Conservation (phyloP, 768 basidiomycete species). For the Myochromella boudieri region DNA sequence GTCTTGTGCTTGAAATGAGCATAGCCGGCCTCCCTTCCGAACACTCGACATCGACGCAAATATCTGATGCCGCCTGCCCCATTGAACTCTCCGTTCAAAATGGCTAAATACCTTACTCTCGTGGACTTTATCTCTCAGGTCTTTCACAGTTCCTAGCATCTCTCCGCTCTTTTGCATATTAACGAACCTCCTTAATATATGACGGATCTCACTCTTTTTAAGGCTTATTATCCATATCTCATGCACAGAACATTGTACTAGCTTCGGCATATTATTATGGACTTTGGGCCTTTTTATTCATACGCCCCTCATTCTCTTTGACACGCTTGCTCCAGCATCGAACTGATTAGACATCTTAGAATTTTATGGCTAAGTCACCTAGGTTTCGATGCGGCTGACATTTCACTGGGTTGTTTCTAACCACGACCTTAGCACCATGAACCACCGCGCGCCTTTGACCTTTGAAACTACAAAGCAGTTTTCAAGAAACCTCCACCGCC, state of each 20-base stretch:
- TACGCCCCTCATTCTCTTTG: too few species aligned
- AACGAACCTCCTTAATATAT: conserved; percentile 16
- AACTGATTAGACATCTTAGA: not conserved
- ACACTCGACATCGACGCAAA: conserved; percentile 51
- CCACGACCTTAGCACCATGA: conserved; percentile 1
- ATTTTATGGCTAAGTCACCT: not conserved
- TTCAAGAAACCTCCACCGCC: conserved; percentile 12
- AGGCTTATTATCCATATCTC: conserved; percentile 2
- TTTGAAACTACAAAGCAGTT: not conserved
- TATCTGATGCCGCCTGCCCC: conserved; percentile 66
- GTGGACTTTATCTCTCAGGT: conserved; percentile 6
- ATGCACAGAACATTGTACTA: conserved; percentile 17
- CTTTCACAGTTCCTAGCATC: conserved; percentile 14
- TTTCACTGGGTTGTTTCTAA: not conserved
- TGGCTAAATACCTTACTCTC: conserved; percentile 31
- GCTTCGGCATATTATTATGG: conserved; percentile 16
- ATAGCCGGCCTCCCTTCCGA: conserved; percentile 68
- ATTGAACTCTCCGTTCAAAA: conserved; percentile 59
- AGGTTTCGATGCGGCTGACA: conserved; percentile 8
- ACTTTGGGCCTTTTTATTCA: conserved; percentile 10
- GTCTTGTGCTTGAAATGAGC: conserved; percentile 61
- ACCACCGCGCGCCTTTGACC: conserved; percentile 11
- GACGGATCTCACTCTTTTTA: conserved; percentile 8
- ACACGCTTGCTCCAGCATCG: too few species aligned
- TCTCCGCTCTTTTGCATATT: conserved; percentile 14